Evolutionary conservation across 768 basidiomycete species (phyloP), one percentile per base, ranked within the genome.

Genomic region (Auricularia heimuer): DNA sequence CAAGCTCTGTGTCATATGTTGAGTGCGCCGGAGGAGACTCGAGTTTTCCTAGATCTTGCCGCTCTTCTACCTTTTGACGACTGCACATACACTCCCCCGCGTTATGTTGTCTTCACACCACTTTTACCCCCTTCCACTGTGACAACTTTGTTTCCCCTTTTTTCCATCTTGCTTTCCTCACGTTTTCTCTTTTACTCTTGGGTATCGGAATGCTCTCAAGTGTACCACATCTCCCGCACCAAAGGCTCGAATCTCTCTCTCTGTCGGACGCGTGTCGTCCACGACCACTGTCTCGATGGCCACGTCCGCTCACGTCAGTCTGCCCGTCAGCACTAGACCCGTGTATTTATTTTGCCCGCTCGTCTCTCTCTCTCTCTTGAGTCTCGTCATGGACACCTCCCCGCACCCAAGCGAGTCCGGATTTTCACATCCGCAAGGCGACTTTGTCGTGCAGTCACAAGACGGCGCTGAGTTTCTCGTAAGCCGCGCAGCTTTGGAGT

Each of bases 21-120:
- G 39, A 62, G 45, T 61, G 34, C 39, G 58, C 82, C 81, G 82
- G 90, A 87, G 88, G 90, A 90, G 90, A 88, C 39, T 42, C 89
- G 87, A 79, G 78, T 77, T 78, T 77, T 71, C 70, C 73, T 76
- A 77, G 69, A 37, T 39, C n/a, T 54, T 21, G 39, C 47, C 45
- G 44, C 51, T 21, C 24, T 21, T 62, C 33, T 34, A 12, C 11
- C 54, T 34, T 60, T 65, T 12, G 29, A 29, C 29, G 29, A 29
- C 29, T 61, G 16, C 62, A n/a, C 37, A 18, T 21, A n/a, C 21
- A 16, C 54, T 63, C 37, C 42, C 54, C 24, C 36, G 21, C 29
- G 35, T 24, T 60, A 33, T 62, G 6, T 33, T 21, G 24, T 37
- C 45, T 56, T 56, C 63, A 34, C 11, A 21, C 24, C 54, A 29